Conservation (phyloP, 2,329 filamentous ascomycete species). For the Exophiala calicioides region DNA sequence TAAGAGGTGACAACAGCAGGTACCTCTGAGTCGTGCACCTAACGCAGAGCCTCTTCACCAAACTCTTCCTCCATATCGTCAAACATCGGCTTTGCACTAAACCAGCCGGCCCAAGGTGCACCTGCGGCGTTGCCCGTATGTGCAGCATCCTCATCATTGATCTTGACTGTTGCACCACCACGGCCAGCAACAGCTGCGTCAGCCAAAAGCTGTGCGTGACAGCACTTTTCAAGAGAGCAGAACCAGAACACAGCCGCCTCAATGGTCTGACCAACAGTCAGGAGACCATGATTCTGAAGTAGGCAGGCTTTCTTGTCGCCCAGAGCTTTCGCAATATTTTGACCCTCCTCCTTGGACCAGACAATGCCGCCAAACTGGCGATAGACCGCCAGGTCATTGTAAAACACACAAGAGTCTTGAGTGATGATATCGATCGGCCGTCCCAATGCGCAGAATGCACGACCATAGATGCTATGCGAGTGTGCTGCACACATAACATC, state of each 20-base stretch:
- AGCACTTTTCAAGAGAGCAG: constrained; percentile 56
- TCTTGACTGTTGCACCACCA: constrained; percentile 65
- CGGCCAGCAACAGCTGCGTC: constrained; percentile 57
- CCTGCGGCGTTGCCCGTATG: constrained; percentile 69
- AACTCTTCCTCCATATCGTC: constrained; percentile 67
- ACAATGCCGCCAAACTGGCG: constrained; percentile 42
- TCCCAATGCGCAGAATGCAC: constrained; percentile 64
- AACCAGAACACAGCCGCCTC: constrained; percentile 58
- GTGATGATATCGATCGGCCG: constrained; percentile 60
- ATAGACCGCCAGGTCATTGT: constrained; percentile 46
- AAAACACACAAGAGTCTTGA: constrained; percentile 58
- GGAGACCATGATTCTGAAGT: constrained; percentile 44
- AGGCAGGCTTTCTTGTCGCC: constrained; percentile 45
- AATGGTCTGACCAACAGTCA: constrained; percentile 44
- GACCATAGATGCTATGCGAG: constrained; percentile 60
- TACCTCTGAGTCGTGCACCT: too few species aligned
- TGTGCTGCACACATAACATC: constrained; percentile 62
- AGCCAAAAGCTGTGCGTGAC: constrained; percentile 55
- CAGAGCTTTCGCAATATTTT: constrained; percentile 40
- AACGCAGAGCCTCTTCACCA: constrained; percentile 56
- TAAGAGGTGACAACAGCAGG: too few species aligned
- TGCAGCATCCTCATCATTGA: constrained; percentile 66
- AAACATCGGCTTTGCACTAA: constrained; percentile 70
- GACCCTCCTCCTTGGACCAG: constrained; percentile 43
- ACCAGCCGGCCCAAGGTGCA: constrained; percentile 63